Evolutionary conservation across 257 asterid species (phyloP).

Genomic region (Lantana camara): DNA sequence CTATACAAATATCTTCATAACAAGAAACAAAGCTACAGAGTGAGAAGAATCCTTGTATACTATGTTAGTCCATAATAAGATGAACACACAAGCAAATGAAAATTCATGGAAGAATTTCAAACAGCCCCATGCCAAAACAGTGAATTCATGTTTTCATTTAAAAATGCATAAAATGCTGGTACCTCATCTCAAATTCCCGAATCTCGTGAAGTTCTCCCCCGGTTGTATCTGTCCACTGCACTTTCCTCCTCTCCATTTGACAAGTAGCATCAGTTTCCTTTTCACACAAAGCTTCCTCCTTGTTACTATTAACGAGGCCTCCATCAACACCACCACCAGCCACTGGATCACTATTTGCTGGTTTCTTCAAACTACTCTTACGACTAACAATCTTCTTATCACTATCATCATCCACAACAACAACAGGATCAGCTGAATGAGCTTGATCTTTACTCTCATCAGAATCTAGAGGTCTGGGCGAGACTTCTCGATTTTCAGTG

Average conservation of each 20-base stretch:
- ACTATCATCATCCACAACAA: conserved; percentile 35
- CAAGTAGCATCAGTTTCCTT: conserved; percentile 37
- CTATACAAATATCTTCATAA: neutral
- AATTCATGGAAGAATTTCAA: neutral
- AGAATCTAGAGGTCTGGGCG: conserved; percentile 40
- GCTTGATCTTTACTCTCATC: conserved; percentile 42
- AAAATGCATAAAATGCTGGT: conserved; percentile 27
- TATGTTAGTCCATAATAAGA: neutral
- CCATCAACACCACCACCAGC: conserved; percentile 26
- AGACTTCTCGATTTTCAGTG: conserved; percentile 54
- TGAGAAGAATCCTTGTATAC: neutral
- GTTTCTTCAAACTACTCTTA: conserved; percentile 83
- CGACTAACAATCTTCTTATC: conserved; percentile 40
- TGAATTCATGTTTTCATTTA: neutral
- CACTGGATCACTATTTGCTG: conserved; percentile 31
- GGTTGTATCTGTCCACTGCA: conserved; percentile 84
- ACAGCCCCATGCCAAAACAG: conserved; percentile 9
- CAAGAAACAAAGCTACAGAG: neutral
- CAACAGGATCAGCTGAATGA: conserved; percentile 38
- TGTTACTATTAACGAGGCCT: too few relatives aligned
- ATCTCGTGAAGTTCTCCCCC: conserved; percentile 92
- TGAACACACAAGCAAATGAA: conserved; percentile 1
- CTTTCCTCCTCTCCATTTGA: conserved; percentile 67
- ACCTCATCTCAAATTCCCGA: conserved; percentile 97
- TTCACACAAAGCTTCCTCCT: conserved; percentile 32